Percentiles rank a stretch among this genome's conserved stretches.
These are phyloP conservation scores for Tilletia walkeri DNA, from an alignment of 1,284 basidiomycete genomes.

Conservation along the genomic window DNA sequence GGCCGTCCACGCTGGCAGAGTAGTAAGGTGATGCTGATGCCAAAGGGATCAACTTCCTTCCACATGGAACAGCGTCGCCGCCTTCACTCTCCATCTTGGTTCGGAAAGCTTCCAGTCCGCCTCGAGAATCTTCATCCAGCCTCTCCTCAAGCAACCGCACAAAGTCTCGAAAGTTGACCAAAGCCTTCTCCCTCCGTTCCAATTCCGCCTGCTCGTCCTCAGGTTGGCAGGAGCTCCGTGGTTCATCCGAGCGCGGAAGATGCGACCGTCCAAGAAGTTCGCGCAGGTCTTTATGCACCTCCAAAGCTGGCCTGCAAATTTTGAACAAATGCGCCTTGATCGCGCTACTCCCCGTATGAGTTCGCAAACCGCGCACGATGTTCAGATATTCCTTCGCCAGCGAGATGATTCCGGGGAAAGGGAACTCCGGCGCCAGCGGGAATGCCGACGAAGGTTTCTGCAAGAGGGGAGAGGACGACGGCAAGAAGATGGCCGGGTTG, in stretches of 20 bases:
- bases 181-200: constrained; percentile 58
- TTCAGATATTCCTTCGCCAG: constrained; percentile 83
- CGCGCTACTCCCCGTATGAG: constrained; percentile 71
- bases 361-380: constrained; percentile 72
- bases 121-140: constrained; percentile 63
- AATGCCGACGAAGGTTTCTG: constrained; percentile 25
- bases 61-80: neutral
- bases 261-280: constrained; percentile 60
- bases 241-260: constrained; percentile 29
- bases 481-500: constrained; percentile 77
- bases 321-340: constrained; percentile 93
- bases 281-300: constrained; percentile 70
- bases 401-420: constrained; percentile 66
- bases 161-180: constrained; percentile 64
- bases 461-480: constrained; percentile 4
- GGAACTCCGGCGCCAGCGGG: constrained; percentile 28
- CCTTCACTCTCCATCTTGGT: neutral
- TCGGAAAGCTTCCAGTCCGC: constrained; percentile 22
- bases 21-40: constrained; percentile 27
- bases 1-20: neutral
- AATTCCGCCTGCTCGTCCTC: constrained; percentile 61
- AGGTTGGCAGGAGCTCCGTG: constrained; percentile 24
- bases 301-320: constrained; percentile 76
- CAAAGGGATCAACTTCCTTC: constrained; percentile 21
- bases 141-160: constrained; percentile 68